phyloP scores from a whole-genome alignment of 2,329 filamentous ascomycete genomes.

The Trichoderma sp. region DNA sequence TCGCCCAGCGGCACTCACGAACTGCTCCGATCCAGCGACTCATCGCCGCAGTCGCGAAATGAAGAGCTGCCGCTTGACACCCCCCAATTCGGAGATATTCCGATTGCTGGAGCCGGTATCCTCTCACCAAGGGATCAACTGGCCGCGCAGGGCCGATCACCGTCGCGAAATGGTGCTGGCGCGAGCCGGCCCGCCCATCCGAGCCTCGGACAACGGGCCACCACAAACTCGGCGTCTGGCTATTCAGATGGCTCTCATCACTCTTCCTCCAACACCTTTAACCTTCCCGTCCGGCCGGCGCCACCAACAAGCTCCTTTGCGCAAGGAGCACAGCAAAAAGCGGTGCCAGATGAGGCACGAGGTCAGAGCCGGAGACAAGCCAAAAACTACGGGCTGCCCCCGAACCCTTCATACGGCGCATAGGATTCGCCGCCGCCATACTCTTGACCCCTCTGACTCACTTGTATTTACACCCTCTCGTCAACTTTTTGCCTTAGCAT shows the following conservation, averaged over 20 bases:
- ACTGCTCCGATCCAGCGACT: slow-evolving; percentile 63
- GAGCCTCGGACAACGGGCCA: slow-evolving; percentile 51
- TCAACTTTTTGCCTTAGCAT: slow-evolving; percentile 32
- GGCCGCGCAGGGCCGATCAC: slow-evolving; percentile 48
- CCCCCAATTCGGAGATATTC: slow-evolving; percentile 70
- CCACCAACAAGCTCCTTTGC: slow-evolving; percentile 56
- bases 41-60: slow-evolving; percentile 46
- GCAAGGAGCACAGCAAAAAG: slow-evolving; percentile 56
- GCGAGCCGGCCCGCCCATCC: slow-evolving; percentile 48
- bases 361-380: slow-evolving; percentile 53
- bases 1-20: slow-evolving; percentile 67
- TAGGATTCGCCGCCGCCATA: slow-evolving; percentile 22
- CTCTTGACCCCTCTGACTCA: neutral
- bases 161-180: slow-evolving; percentile 48
- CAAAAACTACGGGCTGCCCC: slow-evolving; percentile 46
- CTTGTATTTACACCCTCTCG: neutral
- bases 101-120: slow-evolving; percentile 56
- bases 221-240: slow-evolving; percentile 47
- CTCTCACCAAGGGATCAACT: slow-evolving; percentile 52
- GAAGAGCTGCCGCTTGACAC: slow-evolving; percentile 51
- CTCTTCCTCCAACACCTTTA: slow-evolving; percentile 52
- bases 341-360: slow-evolving; percentile 52
- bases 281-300: slow-evolving; percentile 61
- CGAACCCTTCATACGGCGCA: slow-evolving; percentile 40
- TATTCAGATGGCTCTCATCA: slow-evolving; percentile 39